Evolutionary conservation across 768 basidiomycete species (phyloP).

Genomic region (Leccinum truebloodii): DNA sequence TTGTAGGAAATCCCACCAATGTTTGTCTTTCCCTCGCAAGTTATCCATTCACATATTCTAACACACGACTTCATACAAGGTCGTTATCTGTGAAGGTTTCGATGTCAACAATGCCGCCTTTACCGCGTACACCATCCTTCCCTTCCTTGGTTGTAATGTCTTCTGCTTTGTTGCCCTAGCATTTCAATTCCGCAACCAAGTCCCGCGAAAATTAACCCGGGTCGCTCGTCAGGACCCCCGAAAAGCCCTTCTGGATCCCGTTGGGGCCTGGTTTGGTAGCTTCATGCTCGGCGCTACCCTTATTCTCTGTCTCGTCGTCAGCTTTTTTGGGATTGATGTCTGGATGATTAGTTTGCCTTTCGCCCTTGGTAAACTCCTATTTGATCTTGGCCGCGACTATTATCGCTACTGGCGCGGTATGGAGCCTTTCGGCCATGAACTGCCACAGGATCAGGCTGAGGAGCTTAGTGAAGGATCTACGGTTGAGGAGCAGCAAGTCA

Average conservation of each 20-base stretch:
- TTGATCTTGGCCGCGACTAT: conserved; percentile 64
- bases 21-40: conserved; percentile 26
- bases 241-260: conserved; percentile 68
- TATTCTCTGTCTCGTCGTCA: conserved; percentile 71
- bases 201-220: conserved; percentile 47
- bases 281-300: conserved; percentile 67
- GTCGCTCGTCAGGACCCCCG: conserved; percentile 48
- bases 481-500: neutral
- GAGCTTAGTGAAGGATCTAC: neutral
- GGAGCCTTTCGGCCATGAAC: conserved; percentile 16
- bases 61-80: conserved; percentile 11
- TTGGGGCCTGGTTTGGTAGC: conserved; percentile 74
- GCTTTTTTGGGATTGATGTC: conserved; percentile 74
- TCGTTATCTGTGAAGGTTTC: conserved; percentile 89
- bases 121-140: conserved; percentile 81
- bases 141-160: conserved; percentile 68
- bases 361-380: conserved; percentile 61
- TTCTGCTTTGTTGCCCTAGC: conserved; percentile 61
- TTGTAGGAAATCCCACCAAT: conserved; percentile 93
- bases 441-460: neutral
- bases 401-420: conserved; percentile 41
- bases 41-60: neutral
- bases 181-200: conserved; percentile 57
- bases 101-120: conserved; percentile 73
- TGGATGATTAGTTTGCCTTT: conserved; percentile 87